These are phyloP conservation scores for Gryganskiella cystojenkinii DNA, from an alignment of 192 early-diverging fungal species.

Conservation along the genomic window DNA sequence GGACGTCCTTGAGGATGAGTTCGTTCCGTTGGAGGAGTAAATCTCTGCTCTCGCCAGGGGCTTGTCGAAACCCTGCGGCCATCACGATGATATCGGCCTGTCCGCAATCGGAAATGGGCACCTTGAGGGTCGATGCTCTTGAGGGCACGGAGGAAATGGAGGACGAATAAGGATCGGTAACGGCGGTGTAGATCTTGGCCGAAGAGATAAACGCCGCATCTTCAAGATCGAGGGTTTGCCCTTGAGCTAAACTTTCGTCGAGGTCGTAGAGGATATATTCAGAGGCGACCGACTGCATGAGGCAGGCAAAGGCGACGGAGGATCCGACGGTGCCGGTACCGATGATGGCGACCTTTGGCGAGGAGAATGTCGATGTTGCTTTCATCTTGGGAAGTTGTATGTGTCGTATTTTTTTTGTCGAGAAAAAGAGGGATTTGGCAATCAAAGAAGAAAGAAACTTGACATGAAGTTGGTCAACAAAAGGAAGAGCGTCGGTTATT, in stretches of 20 bases:
- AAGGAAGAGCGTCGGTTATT: background rate
- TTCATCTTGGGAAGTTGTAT: too few relatives aligned
- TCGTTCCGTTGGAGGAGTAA: constrained; percentile 71
- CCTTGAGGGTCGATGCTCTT: constrained; percentile 42
- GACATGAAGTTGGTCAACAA: too few relatives aligned
- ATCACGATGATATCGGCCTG: constrained; percentile 85
- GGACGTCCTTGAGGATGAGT: constrained; percentile 74
- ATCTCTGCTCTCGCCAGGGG: constrained; percentile 74
- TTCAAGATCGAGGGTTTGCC: constrained; percentile 80
- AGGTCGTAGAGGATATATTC: constrained; percentile 78
- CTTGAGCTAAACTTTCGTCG: constrained; percentile 65
- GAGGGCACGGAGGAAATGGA: constrained; percentile 13
- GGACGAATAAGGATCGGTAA: background rate
- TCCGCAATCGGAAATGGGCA: constrained; percentile 63
- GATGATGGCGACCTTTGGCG: constrained; percentile 66
- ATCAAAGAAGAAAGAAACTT: too few relatives aligned
- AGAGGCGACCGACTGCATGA: constrained; percentile 69
- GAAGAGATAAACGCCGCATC: constrained; percentile 77
- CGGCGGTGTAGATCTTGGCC: constrained; percentile 57
- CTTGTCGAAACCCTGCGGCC: constrained; percentile 84
- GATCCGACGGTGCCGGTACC: constrained; percentile 81
- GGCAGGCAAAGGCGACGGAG: constrained; percentile 74
- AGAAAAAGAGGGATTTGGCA: too few relatives aligned
- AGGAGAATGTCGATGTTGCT: background rate
- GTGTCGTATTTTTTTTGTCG: constrained; percentile 14